Base-by-base conservation (phyloP, 2,329 filamentous ascomycete genomes). In the Aspergillus novoparasiticus region DNA sequence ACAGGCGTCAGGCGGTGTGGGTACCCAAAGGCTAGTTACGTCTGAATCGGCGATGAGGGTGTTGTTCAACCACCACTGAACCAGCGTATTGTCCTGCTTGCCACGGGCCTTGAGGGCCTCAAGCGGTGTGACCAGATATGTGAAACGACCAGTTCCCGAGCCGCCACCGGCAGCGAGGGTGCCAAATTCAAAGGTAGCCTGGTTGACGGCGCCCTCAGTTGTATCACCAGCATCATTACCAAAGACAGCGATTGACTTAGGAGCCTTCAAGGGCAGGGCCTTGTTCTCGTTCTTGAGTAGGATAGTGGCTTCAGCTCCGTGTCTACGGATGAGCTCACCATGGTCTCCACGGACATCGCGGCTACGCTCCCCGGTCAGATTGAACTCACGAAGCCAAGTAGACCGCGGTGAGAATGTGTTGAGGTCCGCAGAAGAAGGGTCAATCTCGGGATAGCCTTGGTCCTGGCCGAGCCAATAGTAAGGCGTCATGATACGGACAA, bases 341-440 rank as follows among this genome's bases (percentile, higher is more conserved):
- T 96, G 92, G 57, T 93, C 83, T 34, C 77, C 84, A 54, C 88
- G 90, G 11, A 94, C 93, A 72, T 96, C 89, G 32, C 66, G 56
- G 50, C 67, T 63, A 3, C 65, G 60, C 41, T 53, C 48, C 12
- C 58, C 62, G 12, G 63, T 62, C 6, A 60, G 48, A 9, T 64
- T 65, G 23, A 62, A 66, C 19, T 74, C 69, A 59, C 82, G 76
- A 59, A 81, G 75, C 50, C 36, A 28, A 12, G 41, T 36, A 30
- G 6, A 58, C 36, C 36, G 36, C 4, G 36, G 36, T 2, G 63
- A 83, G 80, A 26, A 81, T 58, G 76, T 80, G 74, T 51, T 53
- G 10, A 54, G 11, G 14, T 60, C 48, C 6, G 36, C 50, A 30
- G 30, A 32, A 2, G 26, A 45, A 12, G 84, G 84, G 5, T 76